Evolutionary conservation across 257 asterid species (phyloP).

Genomic region (Plantago major): DNA sequence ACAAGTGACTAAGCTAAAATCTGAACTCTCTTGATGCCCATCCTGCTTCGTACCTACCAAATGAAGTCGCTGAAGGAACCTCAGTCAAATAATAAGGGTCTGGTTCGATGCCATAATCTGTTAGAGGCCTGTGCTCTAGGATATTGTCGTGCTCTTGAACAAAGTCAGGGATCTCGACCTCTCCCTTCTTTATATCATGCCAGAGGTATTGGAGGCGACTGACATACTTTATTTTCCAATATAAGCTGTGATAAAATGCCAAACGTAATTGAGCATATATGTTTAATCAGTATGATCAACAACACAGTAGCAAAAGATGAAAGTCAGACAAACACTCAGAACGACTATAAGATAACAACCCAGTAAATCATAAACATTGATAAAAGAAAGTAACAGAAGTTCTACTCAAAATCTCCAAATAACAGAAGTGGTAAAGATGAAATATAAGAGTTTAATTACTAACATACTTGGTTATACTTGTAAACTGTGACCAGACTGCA

Average conservation of each 20-base stretch:
- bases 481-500: neutral
- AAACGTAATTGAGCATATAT: slow-evolving; percentile 4
- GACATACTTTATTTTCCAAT: slow-evolving; percentile 86
- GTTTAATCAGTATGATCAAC: too few relatives aligned
- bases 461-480: neutral
- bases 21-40: slow-evolving; percentile 65
- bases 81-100: slow-evolving; percentile 64
- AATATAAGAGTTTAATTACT: too few relatives aligned
- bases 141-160: slow-evolving; percentile 71
- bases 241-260: slow-evolving; percentile 39
- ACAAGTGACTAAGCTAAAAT: slow-evolving; percentile 18
- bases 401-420: slow-evolving; percentile 1
- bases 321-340: too few relatives aligned
- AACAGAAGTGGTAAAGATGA: too few relatives aligned
- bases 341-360: too few relatives aligned
- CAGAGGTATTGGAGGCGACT: slow-evolving; percentile 93
- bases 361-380: neutral
- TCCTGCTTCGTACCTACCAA: slow-evolving; percentile 55
- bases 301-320: too few relatives aligned
- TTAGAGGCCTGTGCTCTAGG: slow-evolving; percentile 80
- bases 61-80: slow-evolving; percentile 50
- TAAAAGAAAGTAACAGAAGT: neutral
- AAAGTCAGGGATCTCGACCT: slow-evolving; percentile 73
- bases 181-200: slow-evolving; percentile 83
- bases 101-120: slow-evolving; percentile 95